Evolutionary conservation across 2,329 filamentous ascomycete genomes (phyloP).

Genomic region (Stachybotrys elegans): DNA sequence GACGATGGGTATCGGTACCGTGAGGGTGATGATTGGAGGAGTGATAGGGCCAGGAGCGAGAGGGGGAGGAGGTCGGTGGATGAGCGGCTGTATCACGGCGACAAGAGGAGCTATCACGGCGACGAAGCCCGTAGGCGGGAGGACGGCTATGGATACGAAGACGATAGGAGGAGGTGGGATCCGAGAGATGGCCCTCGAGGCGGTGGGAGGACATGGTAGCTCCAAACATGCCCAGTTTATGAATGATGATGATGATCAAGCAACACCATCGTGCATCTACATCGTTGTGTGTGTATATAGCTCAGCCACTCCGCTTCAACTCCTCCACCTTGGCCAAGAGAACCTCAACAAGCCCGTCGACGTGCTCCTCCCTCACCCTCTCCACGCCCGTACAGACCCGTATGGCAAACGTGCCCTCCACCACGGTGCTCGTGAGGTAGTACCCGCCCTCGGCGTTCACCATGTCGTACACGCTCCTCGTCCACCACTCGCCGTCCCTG

Average conservation of each 20-base stretch:
- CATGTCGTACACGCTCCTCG: constrained; percentile 68
- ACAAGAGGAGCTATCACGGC: neutral
- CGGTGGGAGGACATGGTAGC: neutral
- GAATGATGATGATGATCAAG: too few relatives aligned
- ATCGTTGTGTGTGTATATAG: too few relatives aligned
- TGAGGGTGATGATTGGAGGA: too few relatives aligned
- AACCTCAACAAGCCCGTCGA: constrained; percentile 69
- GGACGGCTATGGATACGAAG: too few relatives aligned
- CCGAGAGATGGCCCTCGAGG: neutral
- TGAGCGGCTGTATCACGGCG: too few relatives aligned
- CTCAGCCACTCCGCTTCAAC: constrained; percentile 23
- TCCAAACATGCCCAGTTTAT: neutral
- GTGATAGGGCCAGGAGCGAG: too few relatives aligned
- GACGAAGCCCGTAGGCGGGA: too few relatives aligned
- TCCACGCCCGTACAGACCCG: constrained; percentile 72
- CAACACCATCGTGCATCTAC: too few relatives aligned
- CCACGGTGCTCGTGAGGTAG: constrained; percentile 73
- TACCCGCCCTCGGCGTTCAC: constrained; percentile 73
- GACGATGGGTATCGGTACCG: neutral
- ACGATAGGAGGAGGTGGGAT: too few relatives aligned
- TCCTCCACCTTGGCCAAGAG: constrained; percentile 61
- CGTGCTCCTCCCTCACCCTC: constrained; percentile 63
- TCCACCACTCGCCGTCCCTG: constrained; percentile 60
- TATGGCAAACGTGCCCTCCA: constrained; percentile 72
- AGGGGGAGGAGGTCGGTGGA: too few relatives aligned